phyloP scores from a whole-genome alignment of 176 grass and related monocot genomes.

The Rhipidocladum racemiflorum region DNA sequence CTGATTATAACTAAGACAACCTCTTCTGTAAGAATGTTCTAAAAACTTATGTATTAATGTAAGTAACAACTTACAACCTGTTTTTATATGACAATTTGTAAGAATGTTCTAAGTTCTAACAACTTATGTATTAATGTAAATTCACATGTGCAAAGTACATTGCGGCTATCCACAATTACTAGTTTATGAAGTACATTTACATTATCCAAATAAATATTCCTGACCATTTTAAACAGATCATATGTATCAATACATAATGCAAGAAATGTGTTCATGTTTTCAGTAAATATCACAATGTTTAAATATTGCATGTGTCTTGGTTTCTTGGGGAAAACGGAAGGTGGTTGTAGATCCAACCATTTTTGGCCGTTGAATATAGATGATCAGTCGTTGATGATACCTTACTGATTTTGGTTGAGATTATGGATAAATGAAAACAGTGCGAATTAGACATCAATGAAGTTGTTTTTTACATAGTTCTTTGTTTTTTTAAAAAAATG shows the following conservation, averaged over 20 bases:
- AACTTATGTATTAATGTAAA: background rate
- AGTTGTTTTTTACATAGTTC: background rate
- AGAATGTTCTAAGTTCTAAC: background rate
- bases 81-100: background rate
- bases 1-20: background rate
- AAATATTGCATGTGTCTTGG: background rate
- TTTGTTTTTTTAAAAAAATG: background rate
- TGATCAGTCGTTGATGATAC: background rate
- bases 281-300: background rate
- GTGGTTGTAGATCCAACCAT: background rate
- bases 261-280: background rate
- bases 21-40: background rate
- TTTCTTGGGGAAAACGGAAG: background rate
- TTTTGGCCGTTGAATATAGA: background rate
- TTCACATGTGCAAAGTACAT: background rate
- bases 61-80: background rate
- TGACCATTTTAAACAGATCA: background rate
- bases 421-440: slow-evolving; percentile 3
- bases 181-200: background rate
- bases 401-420: background rate
- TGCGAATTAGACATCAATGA: background rate
- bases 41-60: background rate
- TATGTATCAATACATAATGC: background rate
- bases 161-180: background rate
- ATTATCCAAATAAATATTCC: background rate